These are phyloP conservation scores for Macrolepiota albuminosa DNA, from an alignment of 768 basidiomycete genomes.

Conservation along the genomic window DNA sequence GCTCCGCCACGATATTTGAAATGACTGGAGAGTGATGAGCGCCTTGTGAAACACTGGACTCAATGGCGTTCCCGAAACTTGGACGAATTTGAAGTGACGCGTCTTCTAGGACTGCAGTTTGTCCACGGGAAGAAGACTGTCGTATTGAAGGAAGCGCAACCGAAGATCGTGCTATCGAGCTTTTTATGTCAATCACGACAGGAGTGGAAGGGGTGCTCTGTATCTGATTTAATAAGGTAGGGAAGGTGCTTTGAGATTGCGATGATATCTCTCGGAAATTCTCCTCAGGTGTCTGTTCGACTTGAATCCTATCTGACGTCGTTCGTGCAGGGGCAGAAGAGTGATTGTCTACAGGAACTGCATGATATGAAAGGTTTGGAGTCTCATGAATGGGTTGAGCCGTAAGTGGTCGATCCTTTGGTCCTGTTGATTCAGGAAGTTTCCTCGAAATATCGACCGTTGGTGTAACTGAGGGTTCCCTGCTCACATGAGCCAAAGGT, in stretches of 20 bases:
- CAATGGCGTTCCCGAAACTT: neutral
- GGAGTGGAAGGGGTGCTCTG: neutral
- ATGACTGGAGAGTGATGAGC: neutral
- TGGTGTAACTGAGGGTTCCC: neutral
- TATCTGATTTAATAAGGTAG: neutral
- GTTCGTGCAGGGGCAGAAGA: neutral
- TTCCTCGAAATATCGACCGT: neutral
- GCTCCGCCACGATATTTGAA: neutral
- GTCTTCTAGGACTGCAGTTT: neutral
- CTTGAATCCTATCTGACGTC: neutral
- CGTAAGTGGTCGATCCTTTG: neutral
- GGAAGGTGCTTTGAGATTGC: neutral
- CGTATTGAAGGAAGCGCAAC: neutral
- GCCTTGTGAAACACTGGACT: neutral
- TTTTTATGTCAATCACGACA: neutral
- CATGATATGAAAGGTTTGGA: neutral
- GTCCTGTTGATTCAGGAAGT: neutral
- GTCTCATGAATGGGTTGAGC: neutral
- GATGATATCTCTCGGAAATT: neutral
- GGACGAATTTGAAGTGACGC: neutral
- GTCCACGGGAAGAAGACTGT: neutral
- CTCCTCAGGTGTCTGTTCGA: neutral
- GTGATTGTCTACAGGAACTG: neutral
- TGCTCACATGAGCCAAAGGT: neutral
- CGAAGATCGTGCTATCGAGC: neutral